phyloP scores from a whole-genome alignment of 208 protist species.

The Wallacemonas sp. region DNA sequence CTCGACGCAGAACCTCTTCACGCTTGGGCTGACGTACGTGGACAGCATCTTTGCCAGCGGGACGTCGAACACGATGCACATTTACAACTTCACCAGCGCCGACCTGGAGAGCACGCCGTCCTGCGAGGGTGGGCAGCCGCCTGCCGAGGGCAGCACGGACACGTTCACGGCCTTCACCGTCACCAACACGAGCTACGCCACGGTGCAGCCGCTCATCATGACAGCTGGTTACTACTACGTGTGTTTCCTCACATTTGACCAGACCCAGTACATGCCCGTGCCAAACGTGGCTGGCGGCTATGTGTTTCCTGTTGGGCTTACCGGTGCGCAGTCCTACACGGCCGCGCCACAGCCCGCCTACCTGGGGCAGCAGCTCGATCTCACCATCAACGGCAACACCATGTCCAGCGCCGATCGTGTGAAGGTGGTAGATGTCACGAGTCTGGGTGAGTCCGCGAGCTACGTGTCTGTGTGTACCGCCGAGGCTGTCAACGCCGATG shows the following conservation, averaged over 20 bases:
- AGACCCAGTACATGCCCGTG: slow-evolving; percentile 54
- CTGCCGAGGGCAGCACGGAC: slow-evolving; percentile 40
- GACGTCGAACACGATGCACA: slow-evolving; percentile 38
- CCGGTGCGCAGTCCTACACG: slow-evolving; percentile 75
- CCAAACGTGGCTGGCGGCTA: slow-evolving; percentile 69
- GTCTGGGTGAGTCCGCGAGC: background rate
- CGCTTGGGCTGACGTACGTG: slow-evolving; percentile 57
- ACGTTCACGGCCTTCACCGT: slow-evolving; percentile 71
- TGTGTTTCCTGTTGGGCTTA: slow-evolving; percentile 80
- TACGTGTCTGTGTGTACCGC: slow-evolving; percentile 46
- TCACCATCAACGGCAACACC: slow-evolving; percentile 72
- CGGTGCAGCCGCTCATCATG: slow-evolving; percentile 52
- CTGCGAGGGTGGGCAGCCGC: slow-evolving; percentile 34
- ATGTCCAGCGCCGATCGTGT: slow-evolving; percentile 66
- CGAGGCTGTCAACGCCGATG: slow-evolving; percentile 63
- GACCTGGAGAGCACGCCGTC: slow-evolving; percentile 27
- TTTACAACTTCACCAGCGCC: slow-evolving; percentile 38
- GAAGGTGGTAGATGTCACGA: slow-evolving; percentile 69
- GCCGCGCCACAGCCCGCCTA: slow-evolving; percentile 59
- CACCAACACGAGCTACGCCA: slow-evolving; percentile 41
- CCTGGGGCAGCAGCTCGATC: slow-evolving; percentile 62
- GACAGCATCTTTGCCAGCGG: slow-evolving; percentile 67
- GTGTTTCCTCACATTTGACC: slow-evolving; percentile 78
- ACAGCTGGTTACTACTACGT: slow-evolving; percentile 75
- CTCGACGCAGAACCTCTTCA: slow-evolving; percentile 42